These are phyloP conservation scores for Zhuliangozyma parablackwelliae DNA, from an alignment of 1,139 yeast species.

Conservation along the genomic window DNA sequence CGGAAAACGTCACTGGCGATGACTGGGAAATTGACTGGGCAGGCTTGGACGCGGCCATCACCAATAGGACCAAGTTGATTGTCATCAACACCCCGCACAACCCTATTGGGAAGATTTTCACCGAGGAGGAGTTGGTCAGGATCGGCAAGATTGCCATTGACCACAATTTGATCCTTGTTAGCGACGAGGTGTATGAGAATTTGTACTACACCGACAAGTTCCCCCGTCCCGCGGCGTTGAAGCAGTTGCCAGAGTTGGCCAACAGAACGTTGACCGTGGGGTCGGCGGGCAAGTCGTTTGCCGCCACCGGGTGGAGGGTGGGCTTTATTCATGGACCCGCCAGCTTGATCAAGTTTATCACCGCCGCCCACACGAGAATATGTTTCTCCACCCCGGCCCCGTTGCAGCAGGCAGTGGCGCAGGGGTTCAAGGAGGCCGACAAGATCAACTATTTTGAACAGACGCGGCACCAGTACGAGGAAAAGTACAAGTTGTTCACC, in stretches of 20 bases:
- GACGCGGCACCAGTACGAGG: constrained; percentile 62
- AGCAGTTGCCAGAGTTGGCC: constrained; percentile 64
- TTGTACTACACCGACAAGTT: constrained; percentile 65
- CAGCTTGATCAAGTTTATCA: constrained; percentile 73
- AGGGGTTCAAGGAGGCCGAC: constrained; percentile 62
- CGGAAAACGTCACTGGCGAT: constrained; percentile 64
- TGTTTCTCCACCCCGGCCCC: constrained; percentile 90
- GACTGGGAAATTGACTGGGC: constrained; percentile 88
- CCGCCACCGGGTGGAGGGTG: constrained; percentile 98
- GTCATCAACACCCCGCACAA: constrained; percentile 93
- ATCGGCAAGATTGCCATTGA: constrained; percentile 82
- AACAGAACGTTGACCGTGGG: constrained; percentile 86
- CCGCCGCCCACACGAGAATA: constrained; percentile 90
- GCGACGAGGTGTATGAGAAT: constrained; percentile 95
- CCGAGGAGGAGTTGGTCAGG: constrained; percentile 61
- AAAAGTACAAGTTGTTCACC: constrained; percentile 69
- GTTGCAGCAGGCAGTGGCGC: constrained; percentile 87
- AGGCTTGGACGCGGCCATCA: constrained; percentile 65
- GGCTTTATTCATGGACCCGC: constrained; percentile 93
- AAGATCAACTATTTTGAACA: constrained; percentile 60
- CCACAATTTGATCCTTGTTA: constrained; percentile 72
- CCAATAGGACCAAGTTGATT: constrained; percentile 74
- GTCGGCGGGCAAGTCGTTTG: constrained; percentile 95
- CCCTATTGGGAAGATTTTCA: constrained; percentile 89
- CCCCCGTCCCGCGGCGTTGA: constrained; percentile 78